These are phyloP conservation scores for Beta corolliflora DNA, from an alignment of 179 eudicot species.

Conservation along the genomic window DNA sequence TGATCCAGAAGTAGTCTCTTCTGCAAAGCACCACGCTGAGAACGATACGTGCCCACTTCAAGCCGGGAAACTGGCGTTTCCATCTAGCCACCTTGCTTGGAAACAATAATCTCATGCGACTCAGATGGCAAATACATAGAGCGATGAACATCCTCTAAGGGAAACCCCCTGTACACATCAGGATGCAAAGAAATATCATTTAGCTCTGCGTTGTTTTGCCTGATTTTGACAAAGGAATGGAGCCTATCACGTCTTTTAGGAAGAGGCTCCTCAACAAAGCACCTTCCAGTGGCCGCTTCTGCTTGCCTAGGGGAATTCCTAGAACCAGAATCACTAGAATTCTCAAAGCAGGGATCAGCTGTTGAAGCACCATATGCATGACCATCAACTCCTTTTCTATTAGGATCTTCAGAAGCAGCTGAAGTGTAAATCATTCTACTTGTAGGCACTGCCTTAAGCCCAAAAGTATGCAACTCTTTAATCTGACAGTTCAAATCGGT, in stretches of 20 bases:
- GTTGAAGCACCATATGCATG: slow-evolving; percentile 32
- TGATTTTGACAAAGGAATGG: slow-evolving; percentile 45
- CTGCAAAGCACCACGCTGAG: slow-evolving; percentile 40
- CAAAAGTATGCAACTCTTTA: slow-evolving; percentile 58
- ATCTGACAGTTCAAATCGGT: slow-evolving; percentile 39
- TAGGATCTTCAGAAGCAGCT: slow-evolving; percentile 37
- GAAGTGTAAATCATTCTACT: slow-evolving; percentile 39
- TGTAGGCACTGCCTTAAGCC: slow-evolving; percentile 42
- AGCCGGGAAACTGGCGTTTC: slow-evolving; percentile 37
- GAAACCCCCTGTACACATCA: slow-evolving; percentile 43
- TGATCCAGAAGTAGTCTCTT: slow-evolving; percentile 60
- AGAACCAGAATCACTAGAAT: slow-evolving; percentile 34
- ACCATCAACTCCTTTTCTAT: slow-evolving; percentile 32
- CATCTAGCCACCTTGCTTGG: slow-evolving; percentile 36
- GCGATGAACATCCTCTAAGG: slow-evolving; percentile 33
- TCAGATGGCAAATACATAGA: slow-evolving; percentile 36
- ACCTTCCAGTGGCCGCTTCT: slow-evolving; percentile 45
- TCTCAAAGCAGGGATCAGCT: slow-evolving; percentile 33
- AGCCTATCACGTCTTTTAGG: slow-evolving; percentile 48
- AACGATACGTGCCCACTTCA: slow-evolving; percentile 29
- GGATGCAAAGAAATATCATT: slow-evolving; percentile 41
- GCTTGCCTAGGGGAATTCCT: slow-evolving; percentile 39
- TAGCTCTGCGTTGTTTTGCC: slow-evolving; percentile 41
- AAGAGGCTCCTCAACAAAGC: slow-evolving; percentile 38
- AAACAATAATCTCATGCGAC: slow-evolving; percentile 33